Percentiles rank a stretch among this genome's conserved stretches.
Conservation (phyloP, 345 rosid genomes). For the Mercurialis annua region DNA sequence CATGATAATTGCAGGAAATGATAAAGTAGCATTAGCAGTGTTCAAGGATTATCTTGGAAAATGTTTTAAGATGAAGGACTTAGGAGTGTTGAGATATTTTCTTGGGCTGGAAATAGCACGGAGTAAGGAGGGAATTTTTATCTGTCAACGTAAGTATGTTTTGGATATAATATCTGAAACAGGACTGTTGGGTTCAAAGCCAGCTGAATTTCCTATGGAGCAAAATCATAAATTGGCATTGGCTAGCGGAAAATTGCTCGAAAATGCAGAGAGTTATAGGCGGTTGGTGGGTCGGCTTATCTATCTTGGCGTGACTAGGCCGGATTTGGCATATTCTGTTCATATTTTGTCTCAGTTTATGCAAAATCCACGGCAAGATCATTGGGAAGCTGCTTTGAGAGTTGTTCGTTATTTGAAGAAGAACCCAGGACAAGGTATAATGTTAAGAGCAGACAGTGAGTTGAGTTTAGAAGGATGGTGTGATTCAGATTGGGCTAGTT, state of each 20-base stretch:
- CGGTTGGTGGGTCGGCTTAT: neutral
- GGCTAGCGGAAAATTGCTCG: neutral
- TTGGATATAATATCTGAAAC: no score
- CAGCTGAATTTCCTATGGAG: neutral
- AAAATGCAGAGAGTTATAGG: neutral
- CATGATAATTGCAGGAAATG: no score
- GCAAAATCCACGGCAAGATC: neutral
- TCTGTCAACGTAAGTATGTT: no score
- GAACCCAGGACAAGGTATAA: neutral
- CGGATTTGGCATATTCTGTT: neutral
- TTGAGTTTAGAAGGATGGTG: neutral
- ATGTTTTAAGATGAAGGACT: no score
- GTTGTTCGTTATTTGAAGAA: neutral
- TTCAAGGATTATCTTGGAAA: no score
- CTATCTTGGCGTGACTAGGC: neutral
- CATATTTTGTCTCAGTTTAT: neutral
- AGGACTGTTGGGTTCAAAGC: no score
- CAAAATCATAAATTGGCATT: neutral
- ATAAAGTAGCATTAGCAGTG: no score
- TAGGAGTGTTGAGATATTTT: neutral
- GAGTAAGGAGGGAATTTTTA: neutral
- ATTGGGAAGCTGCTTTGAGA: neutral
- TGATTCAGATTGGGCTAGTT: constrained; percentile 10
- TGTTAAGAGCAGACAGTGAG: neutral
- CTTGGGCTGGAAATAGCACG: neutral